Conservation (phyloP, 2,329 filamentous ascomycete species). For the Diaporthe caulivora region DNA sequence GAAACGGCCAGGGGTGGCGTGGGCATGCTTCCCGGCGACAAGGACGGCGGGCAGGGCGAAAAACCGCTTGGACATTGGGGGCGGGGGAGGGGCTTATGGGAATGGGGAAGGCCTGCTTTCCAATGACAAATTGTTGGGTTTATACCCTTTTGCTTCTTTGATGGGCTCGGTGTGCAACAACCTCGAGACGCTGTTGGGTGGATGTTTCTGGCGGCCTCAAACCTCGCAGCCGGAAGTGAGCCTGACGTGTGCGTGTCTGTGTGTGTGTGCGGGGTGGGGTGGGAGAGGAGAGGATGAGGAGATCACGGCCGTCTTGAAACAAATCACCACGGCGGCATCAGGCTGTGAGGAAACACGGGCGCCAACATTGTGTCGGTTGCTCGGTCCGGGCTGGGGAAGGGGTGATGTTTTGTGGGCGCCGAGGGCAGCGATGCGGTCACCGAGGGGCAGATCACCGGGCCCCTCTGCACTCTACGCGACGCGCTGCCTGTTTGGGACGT, state of each 20-base stretch:
- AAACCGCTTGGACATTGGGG: slow-evolving; percentile 29
- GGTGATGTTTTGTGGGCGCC: slow-evolving; percentile 6
- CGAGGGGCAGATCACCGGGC: slow-evolving; percentile 14
- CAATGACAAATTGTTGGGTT: slow-evolving; percentile 33
- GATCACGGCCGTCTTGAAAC: slow-evolving; percentile 28
- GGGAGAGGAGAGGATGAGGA: slow-evolving; percentile 13
- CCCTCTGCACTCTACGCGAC: slow-evolving; percentile 21
- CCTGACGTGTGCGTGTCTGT: background rate
- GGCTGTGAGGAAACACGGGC: slow-evolving; percentile 26
- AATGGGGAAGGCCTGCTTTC: background rate
- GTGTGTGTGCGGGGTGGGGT: background rate
- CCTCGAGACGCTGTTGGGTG: slow-evolving; percentile 17
- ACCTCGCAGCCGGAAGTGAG: background rate
- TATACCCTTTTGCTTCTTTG: background rate
- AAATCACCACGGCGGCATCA: slow-evolving; percentile 12
- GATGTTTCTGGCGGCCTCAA: slow-evolving; percentile 30
- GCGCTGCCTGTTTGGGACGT: slow-evolving; percentile 25
- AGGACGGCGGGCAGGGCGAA: slow-evolving; percentile 2
- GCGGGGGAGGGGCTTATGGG: background rate
- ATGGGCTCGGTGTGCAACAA: background rate
- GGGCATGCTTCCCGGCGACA: background rate
- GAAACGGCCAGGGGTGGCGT: slow-evolving; percentile 34
- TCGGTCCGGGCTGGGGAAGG: slow-evolving; percentile 8
- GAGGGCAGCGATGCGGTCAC: slow-evolving; percentile 19
- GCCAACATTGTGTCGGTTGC: slow-evolving; percentile 22